Conservation (phyloP, 495 filamentous ascomycete genomes). For the Tuber aestivum region DNA sequence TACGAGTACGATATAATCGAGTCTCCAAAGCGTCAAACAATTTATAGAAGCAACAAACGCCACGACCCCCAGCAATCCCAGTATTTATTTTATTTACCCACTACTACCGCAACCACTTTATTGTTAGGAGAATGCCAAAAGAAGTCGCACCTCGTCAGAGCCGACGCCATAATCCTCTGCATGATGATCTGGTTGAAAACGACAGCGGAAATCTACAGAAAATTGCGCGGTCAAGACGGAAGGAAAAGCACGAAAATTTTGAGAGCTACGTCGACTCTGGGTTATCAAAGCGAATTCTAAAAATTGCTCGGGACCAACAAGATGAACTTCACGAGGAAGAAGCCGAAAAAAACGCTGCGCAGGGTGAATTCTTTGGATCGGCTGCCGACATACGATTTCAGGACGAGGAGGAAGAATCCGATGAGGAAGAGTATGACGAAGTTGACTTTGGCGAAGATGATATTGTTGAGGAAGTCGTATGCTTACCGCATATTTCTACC, state of each 20-base stretch:
- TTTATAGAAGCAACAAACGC: not conserved
- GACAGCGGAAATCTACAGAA: constrained; percentile 43
- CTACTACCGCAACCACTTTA: not conserved
- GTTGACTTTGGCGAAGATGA: constrained; percentile 64
- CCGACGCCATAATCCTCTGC: constrained; percentile 41
- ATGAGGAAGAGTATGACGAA: constrained; percentile 51
- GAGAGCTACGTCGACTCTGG: constrained; percentile 62
- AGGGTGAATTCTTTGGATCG: constrained; percentile 46
- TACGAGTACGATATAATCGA: not conserved
- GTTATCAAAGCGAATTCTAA: constrained; percentile 77
- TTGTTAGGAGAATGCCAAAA: constrained; percentile 28
- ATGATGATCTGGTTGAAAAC: constrained; percentile 43
- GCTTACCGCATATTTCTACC: constrained; percentile 15
- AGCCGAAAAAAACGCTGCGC: constrained; percentile 52
- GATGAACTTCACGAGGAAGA: constrained; percentile 55
- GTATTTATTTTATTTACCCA: not conserved
- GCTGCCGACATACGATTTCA: constrained; percentile 47
- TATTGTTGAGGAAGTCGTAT: constrained; percentile 62
- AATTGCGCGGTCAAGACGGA: constrained; percentile 32
- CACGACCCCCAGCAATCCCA: not conserved
- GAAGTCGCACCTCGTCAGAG: constrained; percentile 26
- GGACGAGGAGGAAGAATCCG: constrained; percentile 47
- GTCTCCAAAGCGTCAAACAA: not conserved
- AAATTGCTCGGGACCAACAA: constrained; percentile 63
- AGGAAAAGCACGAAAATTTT: constrained; percentile 26